A percentile compares a stretch with the other conserved stretches of the same genome.
Conservation (phyloP, 176 grass and related monocot species). For the Rhipidocladum racemiflorum region DNA sequence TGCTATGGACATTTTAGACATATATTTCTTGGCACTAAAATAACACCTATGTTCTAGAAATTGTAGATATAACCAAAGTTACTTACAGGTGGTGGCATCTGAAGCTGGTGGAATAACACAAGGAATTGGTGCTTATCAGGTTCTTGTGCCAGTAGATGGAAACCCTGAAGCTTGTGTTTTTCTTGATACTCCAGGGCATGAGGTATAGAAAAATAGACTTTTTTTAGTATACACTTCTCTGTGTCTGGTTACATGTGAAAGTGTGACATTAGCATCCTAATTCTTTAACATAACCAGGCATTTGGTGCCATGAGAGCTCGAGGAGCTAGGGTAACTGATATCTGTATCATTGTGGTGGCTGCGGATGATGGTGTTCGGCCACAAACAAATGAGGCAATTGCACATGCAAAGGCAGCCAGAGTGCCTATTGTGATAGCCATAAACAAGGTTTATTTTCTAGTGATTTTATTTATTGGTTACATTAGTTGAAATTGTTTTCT, state of each 20-base stretch:
- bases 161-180: slow-evolving; percentile 82
- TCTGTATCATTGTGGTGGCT: slow-evolving; percentile 87
- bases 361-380: slow-evolving; percentile 93
- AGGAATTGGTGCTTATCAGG: slow-evolving; percentile 95
- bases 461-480: neutral
- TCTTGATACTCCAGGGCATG: slow-evolving; percentile 94
- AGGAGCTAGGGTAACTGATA: slow-evolving; percentile 90
- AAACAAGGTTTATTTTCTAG: slow-evolving; percentile 73
- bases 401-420: slow-evolving; percentile 87
- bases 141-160: slow-evolving; percentile 85
- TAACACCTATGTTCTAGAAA: slow-evolving; percentile 5
- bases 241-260: neutral
- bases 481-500: neutral
- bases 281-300: slow-evolving; percentile 57
- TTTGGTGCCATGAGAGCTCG: slow-evolving; percentile 99
- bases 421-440: slow-evolving; percentile 94
- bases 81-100: slow-evolving; percentile 81
- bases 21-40: slow-evolving; percentile 1
- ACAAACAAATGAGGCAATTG: slow-evolving; percentile 94
- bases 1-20: slow-evolving; percentile 9
- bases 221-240: neutral
- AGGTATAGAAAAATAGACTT: slow-evolving; percentile 47
- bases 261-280: slow-evolving; percentile 18
- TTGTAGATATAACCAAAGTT: slow-evolving; percentile 40
- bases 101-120: slow-evolving; percentile 99